These are phyloP conservation scores for Nepenthes mirabilis DNA, from an alignment of 148 eudicot genomes.

Conservation along the genomic window DNA sequence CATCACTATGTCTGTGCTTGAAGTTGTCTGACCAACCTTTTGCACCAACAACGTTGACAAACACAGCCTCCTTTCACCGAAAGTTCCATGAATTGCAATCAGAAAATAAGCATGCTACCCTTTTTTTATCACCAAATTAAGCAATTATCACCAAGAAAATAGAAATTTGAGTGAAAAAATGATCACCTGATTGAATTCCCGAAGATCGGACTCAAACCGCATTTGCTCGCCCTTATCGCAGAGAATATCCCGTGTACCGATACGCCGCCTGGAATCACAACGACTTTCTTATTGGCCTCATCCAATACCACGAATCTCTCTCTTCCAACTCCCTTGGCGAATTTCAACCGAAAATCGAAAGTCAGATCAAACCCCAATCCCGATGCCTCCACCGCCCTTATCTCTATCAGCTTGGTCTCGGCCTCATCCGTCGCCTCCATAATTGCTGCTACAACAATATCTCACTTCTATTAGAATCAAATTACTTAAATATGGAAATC, in stretches of 20 bases:
- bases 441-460: background rate
- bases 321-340: constrained; percentile 32
- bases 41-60: no score
- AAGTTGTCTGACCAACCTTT: no score
- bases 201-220: constrained; percentile 84
- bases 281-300: constrained; percentile 23
- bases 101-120: no score
- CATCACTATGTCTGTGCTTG: no score
- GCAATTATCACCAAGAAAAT: no score
- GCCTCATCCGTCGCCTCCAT: background rate
- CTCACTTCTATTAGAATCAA: background rate
- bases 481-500: no score
- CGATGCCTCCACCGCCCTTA: constrained; percentile 50
- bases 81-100: no score
- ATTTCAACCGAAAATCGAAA: constrained; percentile 69
- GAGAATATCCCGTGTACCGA: constrained; percentile 43
- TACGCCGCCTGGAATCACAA: constrained; percentile 49
- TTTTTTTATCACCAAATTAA: no score
- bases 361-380: constrained; percentile 92
- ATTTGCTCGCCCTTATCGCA: constrained; percentile 90
- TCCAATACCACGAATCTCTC: background rate
- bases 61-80: no score
- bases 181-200: constrained; percentile 63
- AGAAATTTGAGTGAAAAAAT: no score
- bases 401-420: constrained; percentile 29